Conservation (phyloP, 1,284 basidiomycete species). For the Vanrija pseudolonga region DNA sequence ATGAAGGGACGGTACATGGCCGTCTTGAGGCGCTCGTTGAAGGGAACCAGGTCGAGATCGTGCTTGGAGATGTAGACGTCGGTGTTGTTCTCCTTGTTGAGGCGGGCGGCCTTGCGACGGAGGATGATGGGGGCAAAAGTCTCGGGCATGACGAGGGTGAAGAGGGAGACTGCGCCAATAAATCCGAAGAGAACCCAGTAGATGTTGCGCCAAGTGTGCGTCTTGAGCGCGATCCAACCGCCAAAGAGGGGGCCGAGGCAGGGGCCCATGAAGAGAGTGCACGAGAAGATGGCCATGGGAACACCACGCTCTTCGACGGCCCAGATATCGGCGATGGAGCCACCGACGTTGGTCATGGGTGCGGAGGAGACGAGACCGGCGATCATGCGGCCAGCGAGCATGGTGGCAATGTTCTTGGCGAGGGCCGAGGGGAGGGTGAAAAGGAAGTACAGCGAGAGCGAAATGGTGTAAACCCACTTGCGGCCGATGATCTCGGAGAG, state of each 20-base stretch:
- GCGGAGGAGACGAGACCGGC: slow-evolving; percentile 51
- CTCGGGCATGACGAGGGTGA: slow-evolving; percentile 44
- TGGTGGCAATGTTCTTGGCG: slow-evolving; percentile 49
- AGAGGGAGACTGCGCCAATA: slow-evolving; percentile 34
- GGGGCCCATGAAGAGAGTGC: slow-evolving; percentile 47
- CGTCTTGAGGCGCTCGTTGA: slow-evolving; percentile 40
- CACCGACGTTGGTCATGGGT: slow-evolving; percentile 52
- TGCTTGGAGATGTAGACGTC: slow-evolving; percentile 42
- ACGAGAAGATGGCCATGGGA: slow-evolving; percentile 51
- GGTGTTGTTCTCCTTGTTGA: slow-evolving; percentile 47
- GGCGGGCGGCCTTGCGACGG: slow-evolving; percentile 37
- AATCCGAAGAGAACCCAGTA: slow-evolving; percentile 51
- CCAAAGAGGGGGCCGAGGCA: slow-evolving; percentile 48
- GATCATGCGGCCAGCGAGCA: slow-evolving; percentile 52
- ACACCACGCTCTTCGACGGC: slow-evolving; percentile 48
- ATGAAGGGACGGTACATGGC: slow-evolving; percentile 48
- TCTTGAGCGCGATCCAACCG: slow-evolving; percentile 43
- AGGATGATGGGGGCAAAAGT: slow-evolving; percentile 48
- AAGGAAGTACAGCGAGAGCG: slow-evolving; percentile 49
- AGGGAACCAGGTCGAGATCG: slow-evolving; percentile 33
- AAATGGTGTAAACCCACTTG: slow-evolving; percentile 47
- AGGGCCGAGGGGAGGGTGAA: slow-evolving; percentile 52
- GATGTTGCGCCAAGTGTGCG: slow-evolving; percentile 49
- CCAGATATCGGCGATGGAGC: slow-evolving; percentile 52
- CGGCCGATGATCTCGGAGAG: slow-evolving; percentile 46